These are phyloP conservation scores for Clitocybe nebularis DNA, from an alignment of 1,284 basidiomycete species.

Conservation along the genomic window DNA sequence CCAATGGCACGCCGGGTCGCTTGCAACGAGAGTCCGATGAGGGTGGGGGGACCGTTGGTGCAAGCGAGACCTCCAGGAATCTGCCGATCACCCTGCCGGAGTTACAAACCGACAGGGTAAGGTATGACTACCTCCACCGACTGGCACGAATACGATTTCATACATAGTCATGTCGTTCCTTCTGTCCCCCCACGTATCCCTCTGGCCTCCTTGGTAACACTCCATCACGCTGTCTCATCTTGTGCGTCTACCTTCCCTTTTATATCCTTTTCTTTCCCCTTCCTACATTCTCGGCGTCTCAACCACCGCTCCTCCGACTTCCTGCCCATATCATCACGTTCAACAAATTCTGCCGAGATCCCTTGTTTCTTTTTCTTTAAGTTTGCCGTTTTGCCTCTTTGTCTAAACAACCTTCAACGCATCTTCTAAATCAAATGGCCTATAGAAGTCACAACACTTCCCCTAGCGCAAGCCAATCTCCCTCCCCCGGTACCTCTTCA, in stretches of 20 bases:
- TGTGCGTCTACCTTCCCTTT: conserved; percentile 25
- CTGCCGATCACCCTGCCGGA: conserved; percentile 33
- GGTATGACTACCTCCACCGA: conserved; percentile 18
- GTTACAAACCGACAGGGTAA: conserved; percentile 20
- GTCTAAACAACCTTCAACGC: conserved; percentile 7
- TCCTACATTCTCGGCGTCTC: conserved; percentile 29
- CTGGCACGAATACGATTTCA: conserved; percentile 18
- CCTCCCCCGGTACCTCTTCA: conserved; percentile 36
- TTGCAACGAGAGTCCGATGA: conserved; percentile 35
- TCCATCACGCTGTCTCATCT: conserved; percentile 32
- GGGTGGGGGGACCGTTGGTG: conserved; percentile 23
- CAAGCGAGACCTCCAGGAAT: conserved; percentile 23
- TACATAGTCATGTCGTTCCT: conserved; percentile 24
- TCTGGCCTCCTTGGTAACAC: conserved; percentile 38
- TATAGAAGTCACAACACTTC: conserved; percentile 34
- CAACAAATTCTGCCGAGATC: conserved; percentile 31
- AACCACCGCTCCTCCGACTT: conserved; percentile 21
- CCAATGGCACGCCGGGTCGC: conserved; percentile 31
- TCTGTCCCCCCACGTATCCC: conserved; percentile 22
- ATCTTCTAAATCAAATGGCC: conserved; percentile 30
- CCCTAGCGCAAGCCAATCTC: conserved; percentile 41
- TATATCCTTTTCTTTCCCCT: conserved; percentile 27
- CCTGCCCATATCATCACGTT: conserved; percentile 29
- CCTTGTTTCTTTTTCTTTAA: conserved; percentile 28
- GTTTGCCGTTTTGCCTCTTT: conserved; percentile 18